Conservation (phyloP, 2,329 filamentous ascomycete genomes). For the Rhynchosporium graminicola region DNA sequence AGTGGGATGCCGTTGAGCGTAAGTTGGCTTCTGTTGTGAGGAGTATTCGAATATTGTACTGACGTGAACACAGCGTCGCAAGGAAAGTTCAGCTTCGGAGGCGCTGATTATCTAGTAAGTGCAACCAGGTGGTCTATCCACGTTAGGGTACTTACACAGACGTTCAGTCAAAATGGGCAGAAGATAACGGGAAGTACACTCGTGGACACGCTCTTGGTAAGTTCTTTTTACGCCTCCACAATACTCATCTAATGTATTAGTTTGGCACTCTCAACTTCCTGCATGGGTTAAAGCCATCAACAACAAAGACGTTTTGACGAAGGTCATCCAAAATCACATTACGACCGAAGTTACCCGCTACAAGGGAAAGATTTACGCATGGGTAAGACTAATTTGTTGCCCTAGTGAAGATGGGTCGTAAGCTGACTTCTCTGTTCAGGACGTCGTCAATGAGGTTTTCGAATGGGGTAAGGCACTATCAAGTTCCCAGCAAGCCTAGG, state of each 20-base stretch:
- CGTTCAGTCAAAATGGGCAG: conserved; percentile 61
- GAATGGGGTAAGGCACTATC: too few relatives aligned
- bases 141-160: conserved; percentile 46
- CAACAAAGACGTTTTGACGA: conserved; percentile 51
- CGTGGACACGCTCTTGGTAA: conserved; percentile 58
- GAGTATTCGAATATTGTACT: not conserved
- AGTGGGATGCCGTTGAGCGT: conserved; percentile 61
- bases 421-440: conserved; percentile 40
- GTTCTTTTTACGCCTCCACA: not conserved
- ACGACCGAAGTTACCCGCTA: conserved; percentile 57
- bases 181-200: conserved; percentile 56
- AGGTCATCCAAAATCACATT: conserved; percentile 61
- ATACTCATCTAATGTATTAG: conserved; percentile 41
- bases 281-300: conserved; percentile 59
- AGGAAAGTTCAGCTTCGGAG: conserved; percentile 52
- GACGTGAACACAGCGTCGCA: conserved; percentile 14
- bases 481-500: conserved; percentile 39
- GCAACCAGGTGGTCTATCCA: not conserved
- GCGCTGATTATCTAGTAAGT: conserved; percentile 61
- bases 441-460: conserved; percentile 66
- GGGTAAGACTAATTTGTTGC: conserved; percentile 36
- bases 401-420: not conserved
- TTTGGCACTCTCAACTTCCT: conserved; percentile 64
- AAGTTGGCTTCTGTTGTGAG: not conserved
- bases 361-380: conserved; percentile 63